phyloP scores from a whole-genome alignment of 2,329 filamentous ascomycete species.

The Verticillium dahliae region DNA sequence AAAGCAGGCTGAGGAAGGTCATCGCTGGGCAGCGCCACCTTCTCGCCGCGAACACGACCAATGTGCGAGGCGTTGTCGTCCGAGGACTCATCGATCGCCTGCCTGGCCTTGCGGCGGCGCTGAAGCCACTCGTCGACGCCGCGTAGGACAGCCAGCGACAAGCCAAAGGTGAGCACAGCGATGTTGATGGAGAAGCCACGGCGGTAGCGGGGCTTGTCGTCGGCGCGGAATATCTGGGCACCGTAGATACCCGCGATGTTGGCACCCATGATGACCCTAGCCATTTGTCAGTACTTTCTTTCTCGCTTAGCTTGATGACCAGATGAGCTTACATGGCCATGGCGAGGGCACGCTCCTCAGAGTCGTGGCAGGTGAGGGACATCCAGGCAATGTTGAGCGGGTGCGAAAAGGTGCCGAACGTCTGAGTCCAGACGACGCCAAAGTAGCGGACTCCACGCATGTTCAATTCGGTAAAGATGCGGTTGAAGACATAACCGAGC shows the following conservation, averaged over 20 bases:
- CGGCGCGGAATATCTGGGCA: slow-evolving; percentile 50
- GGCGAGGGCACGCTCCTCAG: slow-evolving; percentile 50
- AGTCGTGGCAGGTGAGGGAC: slow-evolving; percentile 47
- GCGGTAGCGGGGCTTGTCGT: slow-evolving; percentile 44
- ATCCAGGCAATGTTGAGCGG: slow-evolving; percentile 56
- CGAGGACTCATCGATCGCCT: not conserved
- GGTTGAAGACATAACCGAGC: slow-evolving; percentile 47
- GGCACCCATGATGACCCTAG: slow-evolving; percentile 52
- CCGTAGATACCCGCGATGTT: slow-evolving; percentile 57
- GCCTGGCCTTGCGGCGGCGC: not conserved
- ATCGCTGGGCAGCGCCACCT: not conserved
- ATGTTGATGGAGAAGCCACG: slow-evolving; percentile 41
- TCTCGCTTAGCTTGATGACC: not conserved
- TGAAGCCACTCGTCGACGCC: slow-evolving; percentile 31
- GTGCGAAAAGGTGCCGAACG: slow-evolving; percentile 46
- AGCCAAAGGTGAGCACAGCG: slow-evolving; percentile 34
- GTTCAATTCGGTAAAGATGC: slow-evolving; percentile 39
- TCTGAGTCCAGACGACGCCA: slow-evolving; percentile 49
- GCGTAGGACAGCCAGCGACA: slow-evolving; percentile 31
- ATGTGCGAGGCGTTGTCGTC: not conserved
- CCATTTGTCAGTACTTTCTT: not conserved
- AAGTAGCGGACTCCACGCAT: slow-evolving; percentile 40
- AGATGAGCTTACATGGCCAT: slow-evolving; percentile 44
- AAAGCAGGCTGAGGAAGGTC: not conserved
- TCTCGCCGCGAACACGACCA: not conserved